Evolutionary conservation across 2,329 filamentous ascomycete species (phyloP), one percentile per base, ranked within the genome.

Genomic region (Cytospora leucostoma): DNA sequence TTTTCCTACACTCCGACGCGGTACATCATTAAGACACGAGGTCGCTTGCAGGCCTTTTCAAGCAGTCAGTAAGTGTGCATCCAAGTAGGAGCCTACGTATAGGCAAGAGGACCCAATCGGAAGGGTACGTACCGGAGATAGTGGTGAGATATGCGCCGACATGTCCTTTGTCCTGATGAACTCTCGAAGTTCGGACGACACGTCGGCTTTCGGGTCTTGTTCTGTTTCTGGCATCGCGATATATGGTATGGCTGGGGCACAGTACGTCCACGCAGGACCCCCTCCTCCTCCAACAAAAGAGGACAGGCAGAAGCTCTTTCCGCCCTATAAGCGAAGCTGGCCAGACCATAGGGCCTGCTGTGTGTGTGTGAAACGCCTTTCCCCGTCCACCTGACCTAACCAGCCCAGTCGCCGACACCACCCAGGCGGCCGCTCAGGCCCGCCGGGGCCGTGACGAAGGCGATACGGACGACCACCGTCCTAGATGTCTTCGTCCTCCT

Each of bases 131-230:
- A 66, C 64, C 57, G 27, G 21, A 35, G 40, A 3, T 56, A n/a
- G 19, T 56, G 21, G 19, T 44, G 35, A 40, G 37, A 56, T 61
- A 51, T 8, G 55, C 55, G 64, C 64, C 64, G 64, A 64, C 61
- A 52, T 66, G 64, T 66, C 54, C 52, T 47, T 27, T 33, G 52
- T 34, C 44, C 17, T 40, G 11, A 52, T 27, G 51, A 59, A 27
- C 56, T 50, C 60, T 21, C 38, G 27, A 53, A 57, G 59, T 53
- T 35, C 34, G 57, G 60, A 63, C 56, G 44, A 58, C 64, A 65
- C 61, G 55, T 63, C 64, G 64, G 64, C 64, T 27, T 61, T 34
- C 13, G 55, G 55, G 56, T 50, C 40, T 15, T 19, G 51, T 35
- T 53, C 21, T 53, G 6, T 10, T 47, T 58, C 33, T 37, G 51